These are phyloP conservation scores for Pseudopyricularia javanii DNA, from an alignment of 2,329 filamentous ascomycete genomes.

Conservation along the genomic window DNA sequence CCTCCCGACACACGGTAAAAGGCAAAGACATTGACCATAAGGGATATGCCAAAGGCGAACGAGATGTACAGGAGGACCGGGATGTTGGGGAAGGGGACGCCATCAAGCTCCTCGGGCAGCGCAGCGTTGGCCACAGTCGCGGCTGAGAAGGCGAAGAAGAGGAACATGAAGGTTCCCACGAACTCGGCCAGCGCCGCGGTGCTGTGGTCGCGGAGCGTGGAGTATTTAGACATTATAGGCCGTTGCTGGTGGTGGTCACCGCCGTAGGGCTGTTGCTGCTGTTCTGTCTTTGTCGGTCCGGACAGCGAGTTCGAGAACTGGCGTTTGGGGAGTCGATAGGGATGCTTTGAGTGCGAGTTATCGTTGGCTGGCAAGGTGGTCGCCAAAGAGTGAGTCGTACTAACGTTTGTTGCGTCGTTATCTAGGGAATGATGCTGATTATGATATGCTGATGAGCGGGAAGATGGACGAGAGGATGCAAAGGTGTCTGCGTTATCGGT, in stretches of 20 bases:
- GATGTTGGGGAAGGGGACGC: constrained; percentile 16
- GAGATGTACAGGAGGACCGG: constrained; percentile 34
- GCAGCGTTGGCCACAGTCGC: constrained; percentile 14
- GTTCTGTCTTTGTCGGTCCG: not conserved
- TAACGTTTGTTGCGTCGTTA: not conserved
- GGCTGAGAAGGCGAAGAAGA: constrained; percentile 23
- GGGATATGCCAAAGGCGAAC: constrained; percentile 33
- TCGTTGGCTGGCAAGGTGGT: not conserved
- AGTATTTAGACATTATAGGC: not conserved
- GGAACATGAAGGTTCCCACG: constrained; percentile 40
- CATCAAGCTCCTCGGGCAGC: constrained; percentile 5
- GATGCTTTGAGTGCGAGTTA: not conserved
- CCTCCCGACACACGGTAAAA: constrained; percentile 42
- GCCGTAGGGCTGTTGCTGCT: not conserved
- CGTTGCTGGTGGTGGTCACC: not conserved
- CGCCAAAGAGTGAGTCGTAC: not conserved
- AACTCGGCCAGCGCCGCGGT: constrained; percentile 36
- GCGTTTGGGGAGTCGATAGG: not conserved
- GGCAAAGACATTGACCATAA: constrained; percentile 42
- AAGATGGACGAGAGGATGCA: constrained; percentile 1
- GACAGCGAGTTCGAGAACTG: not conserved
- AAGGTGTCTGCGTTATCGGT: not conserved
- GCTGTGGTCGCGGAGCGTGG: constrained; percentile 17
- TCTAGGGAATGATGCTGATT: not conserved
- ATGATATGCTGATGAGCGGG: not conserved